A percentile compares a stretch with the other conserved stretches of the same genome.
phyloP scores from a whole-genome alignment of 441 rosid species.

The Hura crepitans region DNA sequence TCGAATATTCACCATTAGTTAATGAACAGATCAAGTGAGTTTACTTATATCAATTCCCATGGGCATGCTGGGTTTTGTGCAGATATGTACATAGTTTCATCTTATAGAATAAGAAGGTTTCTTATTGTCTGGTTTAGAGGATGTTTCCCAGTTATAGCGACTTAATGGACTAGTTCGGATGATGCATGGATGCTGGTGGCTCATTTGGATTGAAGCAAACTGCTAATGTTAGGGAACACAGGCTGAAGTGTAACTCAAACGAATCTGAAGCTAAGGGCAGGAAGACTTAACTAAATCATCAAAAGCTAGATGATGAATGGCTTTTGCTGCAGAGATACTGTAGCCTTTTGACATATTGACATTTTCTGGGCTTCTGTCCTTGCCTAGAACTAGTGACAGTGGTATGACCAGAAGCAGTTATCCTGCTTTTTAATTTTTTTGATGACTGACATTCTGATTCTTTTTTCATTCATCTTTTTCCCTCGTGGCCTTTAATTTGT shows the following conservation, averaged over 20 bases:
- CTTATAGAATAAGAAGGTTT: neutral
- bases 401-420: slow-evolving; percentile 4
- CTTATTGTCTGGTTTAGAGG: neutral
- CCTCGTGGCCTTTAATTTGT: neutral
- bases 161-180: neutral
- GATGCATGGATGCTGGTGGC: neutral
- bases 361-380: neutral
- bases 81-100: neutral
- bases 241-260: neutral
- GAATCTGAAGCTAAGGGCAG: neutral
- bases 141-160: neutral
- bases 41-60: neutral
- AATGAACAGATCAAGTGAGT: neutral
- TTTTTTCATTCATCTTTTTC: neutral
- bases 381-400: slow-evolving; percentile 5
- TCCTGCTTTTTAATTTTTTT: neutral
- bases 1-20: neutral
- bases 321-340: neutral
- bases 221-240: neutral
- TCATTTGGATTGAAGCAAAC: neutral
- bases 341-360: neutral
- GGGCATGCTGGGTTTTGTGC: neutral
- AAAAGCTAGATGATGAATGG: neutral
- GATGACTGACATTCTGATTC: neutral
- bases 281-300: neutral